These are phyloP conservation scores for Aaosphaeria pasadenensis DNA, from an alignment of 2,329 filamentous ascomycete species.

Conservation along the genomic window DNA sequence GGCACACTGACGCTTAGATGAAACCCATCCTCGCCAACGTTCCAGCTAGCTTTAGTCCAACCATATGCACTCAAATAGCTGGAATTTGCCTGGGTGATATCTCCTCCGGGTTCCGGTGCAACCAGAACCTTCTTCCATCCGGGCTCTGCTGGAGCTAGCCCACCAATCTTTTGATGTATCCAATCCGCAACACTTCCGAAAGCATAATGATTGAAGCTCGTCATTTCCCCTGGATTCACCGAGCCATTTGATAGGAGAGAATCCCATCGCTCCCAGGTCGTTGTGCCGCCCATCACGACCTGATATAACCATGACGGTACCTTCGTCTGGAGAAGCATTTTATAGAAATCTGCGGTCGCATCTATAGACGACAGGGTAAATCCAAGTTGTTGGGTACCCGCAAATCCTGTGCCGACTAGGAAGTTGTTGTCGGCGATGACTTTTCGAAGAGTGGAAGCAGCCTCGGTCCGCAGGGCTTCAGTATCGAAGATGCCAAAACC, in stretches of 20 bases:
- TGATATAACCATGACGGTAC: slow-evolving; percentile 49
- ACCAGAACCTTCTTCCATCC: neutral
- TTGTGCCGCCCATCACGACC: slow-evolving; percentile 45
- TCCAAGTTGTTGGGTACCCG: neutral
- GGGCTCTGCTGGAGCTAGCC: neutral
- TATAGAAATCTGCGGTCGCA: slow-evolving; percentile 27
- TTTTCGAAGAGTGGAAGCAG: neutral
- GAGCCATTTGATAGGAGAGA: neutral
- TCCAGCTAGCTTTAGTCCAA: neutral
- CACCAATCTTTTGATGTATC: neutral
- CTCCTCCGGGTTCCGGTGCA: neutral
- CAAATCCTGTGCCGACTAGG: neutral
- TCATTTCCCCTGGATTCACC: neutral
- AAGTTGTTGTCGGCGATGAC: neutral
- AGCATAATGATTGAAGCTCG: slow-evolving; percentile 1
- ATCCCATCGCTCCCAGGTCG: slow-evolving; percentile 21
- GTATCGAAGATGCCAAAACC: neutral
- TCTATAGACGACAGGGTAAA: slow-evolving; percentile 3
- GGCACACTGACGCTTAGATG: neutral
- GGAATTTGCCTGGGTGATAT: neutral
- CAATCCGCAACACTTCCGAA: neutral
- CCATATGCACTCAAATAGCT: neutral
- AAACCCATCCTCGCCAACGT: neutral
- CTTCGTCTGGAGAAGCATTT: slow-evolving; percentile 45
- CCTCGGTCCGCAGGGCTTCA: neutral